Evolutionary conservation across 805 yeast species (phyloP).

Genomic region (Metschnikowia lunata): DNA sequence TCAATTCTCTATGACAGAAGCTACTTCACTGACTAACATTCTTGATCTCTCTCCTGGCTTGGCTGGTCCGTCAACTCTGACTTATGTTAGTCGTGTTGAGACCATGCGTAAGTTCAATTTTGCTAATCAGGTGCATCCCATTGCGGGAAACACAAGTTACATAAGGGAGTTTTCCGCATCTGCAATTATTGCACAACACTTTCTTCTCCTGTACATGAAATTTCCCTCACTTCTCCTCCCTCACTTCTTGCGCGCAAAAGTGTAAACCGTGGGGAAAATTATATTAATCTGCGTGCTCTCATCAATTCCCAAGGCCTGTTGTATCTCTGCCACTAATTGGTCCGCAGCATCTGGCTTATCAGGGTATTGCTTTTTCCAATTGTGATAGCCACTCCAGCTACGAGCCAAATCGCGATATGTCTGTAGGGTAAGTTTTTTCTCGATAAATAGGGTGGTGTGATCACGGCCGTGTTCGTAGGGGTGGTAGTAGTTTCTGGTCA

Average conservation of each 20-base stretch:
- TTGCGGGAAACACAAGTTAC: no score
- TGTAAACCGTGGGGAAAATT: conserved; percentile 54
- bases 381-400: conserved; percentile 38
- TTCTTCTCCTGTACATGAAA: no score
- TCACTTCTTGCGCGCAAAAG: conserved; percentile 36
- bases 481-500: conserved; percentile 24
- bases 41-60: no score
- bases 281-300: conserved; percentile 40
- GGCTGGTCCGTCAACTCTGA: no score
- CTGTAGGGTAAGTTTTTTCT: conserved; percentile 17
- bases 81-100: no score
- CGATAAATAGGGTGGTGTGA: conserved; percentile 22
- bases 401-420: conserved; percentile 26
- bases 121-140: no score
- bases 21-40: no score
- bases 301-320: conserved; percentile 42
- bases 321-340: conserved; percentile 40
- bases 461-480: conserved; percentile 21
- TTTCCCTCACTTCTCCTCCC: neutral
- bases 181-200: no score
- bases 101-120: no score
- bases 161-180: no score
- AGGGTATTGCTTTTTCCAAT: conserved; percentile 33
- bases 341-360: conserved; percentile 46
- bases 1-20: no score